phyloP scores from a whole-genome alignment of 164 flowering plant genomes.

The Umbilicus rupestris region DNA sequence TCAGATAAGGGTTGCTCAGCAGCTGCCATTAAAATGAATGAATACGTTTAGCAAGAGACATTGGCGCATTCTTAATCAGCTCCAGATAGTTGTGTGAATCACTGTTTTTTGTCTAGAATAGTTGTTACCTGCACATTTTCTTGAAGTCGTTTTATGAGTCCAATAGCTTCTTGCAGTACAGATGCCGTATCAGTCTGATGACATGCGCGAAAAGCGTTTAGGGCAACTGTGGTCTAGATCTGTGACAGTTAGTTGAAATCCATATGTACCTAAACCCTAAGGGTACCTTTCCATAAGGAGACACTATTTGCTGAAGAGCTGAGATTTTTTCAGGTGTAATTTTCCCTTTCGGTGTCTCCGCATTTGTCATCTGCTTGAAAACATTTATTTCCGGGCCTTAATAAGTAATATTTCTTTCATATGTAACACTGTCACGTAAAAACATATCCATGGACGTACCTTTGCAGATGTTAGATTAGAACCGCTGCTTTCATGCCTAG shows the following conservation, averaged over 20 bases:
- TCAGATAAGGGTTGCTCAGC: conserved; percentile 53
- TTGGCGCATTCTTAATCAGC: too few relatives aligned
- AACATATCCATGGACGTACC: conserved; percentile 27
- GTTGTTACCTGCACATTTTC: conserved; percentile 68
- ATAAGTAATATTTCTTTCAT: not conserved
- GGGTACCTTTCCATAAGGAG: conserved; percentile 71
- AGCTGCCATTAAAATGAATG: conserved; percentile 26
- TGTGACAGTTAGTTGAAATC: not conserved
- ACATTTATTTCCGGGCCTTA: not conserved
- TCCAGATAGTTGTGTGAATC: not conserved
- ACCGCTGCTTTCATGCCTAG: conserved; percentile 30
- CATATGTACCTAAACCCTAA: not conserved
- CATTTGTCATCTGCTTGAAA: conserved; percentile 11
- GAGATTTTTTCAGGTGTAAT: conserved; percentile 41
- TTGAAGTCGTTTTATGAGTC: conserved; percentile 48
- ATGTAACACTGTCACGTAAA: too few relatives aligned
- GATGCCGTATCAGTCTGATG: conserved; percentile 75
- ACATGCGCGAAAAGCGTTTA: not conserved
- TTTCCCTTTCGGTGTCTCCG: conserved; percentile 55
- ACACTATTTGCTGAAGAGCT: conserved; percentile 72
- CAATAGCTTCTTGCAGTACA: conserved; percentile 54
- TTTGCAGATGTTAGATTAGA: conserved; percentile 24
- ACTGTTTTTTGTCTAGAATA: not conserved
- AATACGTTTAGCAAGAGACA: not conserved
- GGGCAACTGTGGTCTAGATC: too few relatives aligned